phyloP scores from a whole-genome alignment of 2,329 filamentous ascomycete genomes.

The Rosellinia necatrix region DNA sequence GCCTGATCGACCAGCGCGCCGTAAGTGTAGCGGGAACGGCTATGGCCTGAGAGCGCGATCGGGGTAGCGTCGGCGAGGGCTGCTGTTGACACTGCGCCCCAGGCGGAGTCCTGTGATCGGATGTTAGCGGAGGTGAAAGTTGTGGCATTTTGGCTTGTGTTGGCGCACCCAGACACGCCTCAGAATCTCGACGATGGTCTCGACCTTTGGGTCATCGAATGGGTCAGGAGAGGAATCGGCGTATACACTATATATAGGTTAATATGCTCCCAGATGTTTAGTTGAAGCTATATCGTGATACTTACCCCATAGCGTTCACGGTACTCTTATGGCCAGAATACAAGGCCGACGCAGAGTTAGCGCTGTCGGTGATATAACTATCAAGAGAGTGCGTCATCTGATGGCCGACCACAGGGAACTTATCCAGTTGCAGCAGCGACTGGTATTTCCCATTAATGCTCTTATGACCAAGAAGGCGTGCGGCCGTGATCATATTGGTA shows the following conservation, averaged over 20 bases:
- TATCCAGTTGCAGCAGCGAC: constrained; percentile 74
- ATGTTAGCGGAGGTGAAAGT: not conserved
- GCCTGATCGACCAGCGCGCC: constrained; percentile 76
- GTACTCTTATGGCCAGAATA: constrained; percentile 85
- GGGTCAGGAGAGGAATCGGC: constrained; percentile 73
- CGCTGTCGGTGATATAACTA: constrained; percentile 83
- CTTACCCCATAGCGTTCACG: constrained; percentile 76
- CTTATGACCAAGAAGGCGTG: constrained; percentile 80
- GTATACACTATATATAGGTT: constrained; percentile 59
- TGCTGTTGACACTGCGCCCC: constrained; percentile 77
- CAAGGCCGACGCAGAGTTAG: constrained; percentile 81
- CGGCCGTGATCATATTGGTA: constrained; percentile 80
- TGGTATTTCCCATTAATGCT: constrained; percentile 85
- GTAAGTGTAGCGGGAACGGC: constrained; percentile 70
- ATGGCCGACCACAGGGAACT: constrained; percentile 84
- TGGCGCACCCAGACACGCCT: constrained; percentile 63
- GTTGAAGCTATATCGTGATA: not conserved
- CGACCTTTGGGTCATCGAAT: constrained; percentile 85
- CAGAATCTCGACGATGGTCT: constrained; percentile 81
- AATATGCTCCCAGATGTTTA: not conserved
- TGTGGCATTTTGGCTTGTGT: not conserved
- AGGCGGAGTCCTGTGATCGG: constrained; percentile 50
- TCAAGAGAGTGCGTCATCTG: constrained; percentile 90
- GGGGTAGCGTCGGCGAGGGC: constrained; percentile 83
- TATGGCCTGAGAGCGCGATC: constrained; percentile 74